phyloP scores from a whole-genome alignment of 202 grass and related monocot species.

The Zoysia matrella region DNA sequence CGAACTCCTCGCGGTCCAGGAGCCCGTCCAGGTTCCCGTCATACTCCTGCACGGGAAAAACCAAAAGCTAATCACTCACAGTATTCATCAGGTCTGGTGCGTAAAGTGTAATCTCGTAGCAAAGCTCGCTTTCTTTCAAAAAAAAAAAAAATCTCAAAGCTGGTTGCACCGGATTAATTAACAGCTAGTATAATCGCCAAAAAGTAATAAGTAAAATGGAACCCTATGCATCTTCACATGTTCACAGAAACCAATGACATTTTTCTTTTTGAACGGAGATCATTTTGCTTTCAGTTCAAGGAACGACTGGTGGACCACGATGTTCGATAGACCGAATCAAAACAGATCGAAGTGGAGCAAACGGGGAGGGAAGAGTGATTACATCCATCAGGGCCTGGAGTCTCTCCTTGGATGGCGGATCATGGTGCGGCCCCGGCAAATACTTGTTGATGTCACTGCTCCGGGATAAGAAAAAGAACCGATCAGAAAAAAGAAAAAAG shows the following conservation, averaged over 20 bases:
- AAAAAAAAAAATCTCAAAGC: no score
- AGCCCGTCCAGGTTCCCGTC: conserved; percentile 79
- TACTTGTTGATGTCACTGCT: conserved; percentile 96
- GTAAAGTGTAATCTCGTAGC: no score
- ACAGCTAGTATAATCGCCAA: no score
- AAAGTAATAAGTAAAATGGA: no score
- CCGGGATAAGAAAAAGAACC: neutral
- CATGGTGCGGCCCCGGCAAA: conserved; percentile 84
- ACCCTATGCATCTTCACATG: neutral
- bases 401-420: conserved; percentile 88
- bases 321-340: neutral
- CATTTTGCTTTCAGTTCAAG: conserved; percentile 19
- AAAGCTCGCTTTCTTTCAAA: no score
- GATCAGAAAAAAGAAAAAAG: neutral
- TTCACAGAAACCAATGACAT: neutral
- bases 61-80: no score
- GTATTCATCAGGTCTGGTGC: no score
- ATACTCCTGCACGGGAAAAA: conserved; percentile 54
- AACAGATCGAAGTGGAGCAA: neutral
- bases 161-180: no score
- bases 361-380: conserved; percentile 5
- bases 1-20: conserved; percentile 91
- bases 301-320: conserved; percentile 1
- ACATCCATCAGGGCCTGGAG: conserved; percentile 72
- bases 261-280: neutral